Percentiles rank a stretch among this genome's conserved stretches.
These are phyloP conservation scores for Coniophora puteana DNA, from an alignment of 1,284 basidiomycete genomes.

Conservation along the genomic window DNA sequence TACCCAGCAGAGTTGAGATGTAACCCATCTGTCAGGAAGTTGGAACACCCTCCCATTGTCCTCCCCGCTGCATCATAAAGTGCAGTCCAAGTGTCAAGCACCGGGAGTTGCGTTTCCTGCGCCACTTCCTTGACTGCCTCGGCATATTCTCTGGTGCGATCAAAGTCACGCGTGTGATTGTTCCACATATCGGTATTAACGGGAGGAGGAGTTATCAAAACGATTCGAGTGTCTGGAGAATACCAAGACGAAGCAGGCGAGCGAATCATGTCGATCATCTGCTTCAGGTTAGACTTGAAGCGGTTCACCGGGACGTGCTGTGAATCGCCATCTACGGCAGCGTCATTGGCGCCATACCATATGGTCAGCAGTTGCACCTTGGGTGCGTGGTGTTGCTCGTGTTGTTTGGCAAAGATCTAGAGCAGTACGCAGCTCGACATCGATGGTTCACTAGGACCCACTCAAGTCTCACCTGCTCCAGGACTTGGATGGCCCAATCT, in stretches of 20 bases:
- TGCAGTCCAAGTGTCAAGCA: slow-evolving; percentile 68
- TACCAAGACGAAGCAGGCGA: slow-evolving; percentile 61
- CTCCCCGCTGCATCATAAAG: slow-evolving; percentile 66
- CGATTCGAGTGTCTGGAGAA: slow-evolving; percentile 70
- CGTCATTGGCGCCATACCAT: slow-evolving; percentile 91
- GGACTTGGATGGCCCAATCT: slow-evolving; percentile 76
- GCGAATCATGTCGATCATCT: slow-evolving; percentile 60
- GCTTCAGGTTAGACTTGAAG: slow-evolving; percentile 64
- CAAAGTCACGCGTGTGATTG: slow-evolving; percentile 56
- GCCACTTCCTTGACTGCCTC: slow-evolving; percentile 65
- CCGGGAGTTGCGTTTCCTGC: slow-evolving; percentile 45
- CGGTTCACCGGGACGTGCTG: slow-evolving; percentile 69
- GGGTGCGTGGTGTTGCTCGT: slow-evolving; percentile 46
- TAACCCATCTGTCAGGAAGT: slow-evolving; percentile 67
- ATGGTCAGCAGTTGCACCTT: slow-evolving; percentile 73
- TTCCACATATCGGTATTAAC: slow-evolving; percentile 59
- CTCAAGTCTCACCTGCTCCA: slow-evolving; percentile 57
- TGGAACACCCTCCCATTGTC: slow-evolving; percentile 44
- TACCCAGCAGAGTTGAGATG: slow-evolving; percentile 77
- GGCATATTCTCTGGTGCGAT: slow-evolving; percentile 63
- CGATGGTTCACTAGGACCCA: neutral
- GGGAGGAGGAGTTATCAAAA: slow-evolving; percentile 85
- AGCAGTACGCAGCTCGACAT: neutral
- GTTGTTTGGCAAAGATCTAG: slow-evolving; percentile 53
- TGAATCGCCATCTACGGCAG: slow-evolving; percentile 52